These are phyloP conservation scores for Alternaria atra DNA, from an alignment of 2,329 filamentous ascomycete genomes.

Conservation along the genomic window DNA sequence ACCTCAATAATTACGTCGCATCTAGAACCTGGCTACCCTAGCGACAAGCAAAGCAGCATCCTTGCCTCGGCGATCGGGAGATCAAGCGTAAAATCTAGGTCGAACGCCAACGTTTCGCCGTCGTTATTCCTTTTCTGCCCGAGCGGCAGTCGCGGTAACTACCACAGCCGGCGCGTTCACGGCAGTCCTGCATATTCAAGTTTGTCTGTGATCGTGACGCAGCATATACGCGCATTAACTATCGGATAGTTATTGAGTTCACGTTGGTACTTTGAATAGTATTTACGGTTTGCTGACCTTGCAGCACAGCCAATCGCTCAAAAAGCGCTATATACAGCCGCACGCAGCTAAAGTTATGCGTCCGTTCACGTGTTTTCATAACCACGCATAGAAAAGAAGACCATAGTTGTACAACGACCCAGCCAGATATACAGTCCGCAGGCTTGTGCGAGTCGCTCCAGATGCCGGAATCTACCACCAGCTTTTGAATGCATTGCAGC, in stretches of 20 bases:
- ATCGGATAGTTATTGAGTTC: not conserved
- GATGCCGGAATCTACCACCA: not conserved
- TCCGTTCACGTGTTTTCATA: conserved; percentile 1
- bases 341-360: not conserved
- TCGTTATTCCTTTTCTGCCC: not conserved
- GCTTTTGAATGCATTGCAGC: not conserved
- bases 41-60: not conserved
- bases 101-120: conserved; percentile 2
- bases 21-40: conserved; percentile 3
- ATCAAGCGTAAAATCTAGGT: not conserved
- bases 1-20: not conserved
- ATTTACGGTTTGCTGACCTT: not conserved
- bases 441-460: conserved; percentile 1
- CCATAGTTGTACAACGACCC: conserved; percentile 1
- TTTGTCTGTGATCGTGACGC: not conserved
- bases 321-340: not conserved
- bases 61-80: not conserved
- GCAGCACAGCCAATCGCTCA: not conserved
- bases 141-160: not conserved
- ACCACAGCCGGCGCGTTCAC: not conserved
- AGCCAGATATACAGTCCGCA: not conserved
- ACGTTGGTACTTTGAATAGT: conserved; percentile 1
- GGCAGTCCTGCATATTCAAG: not conserved
- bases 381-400: not conserved
- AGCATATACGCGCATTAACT: not conserved